Evolutionary conservation across 129 eudicot species (phyloP), one percentile per base, ranked within the genome.

Genomic region (Ambrosia artemisiifolia): DNA sequence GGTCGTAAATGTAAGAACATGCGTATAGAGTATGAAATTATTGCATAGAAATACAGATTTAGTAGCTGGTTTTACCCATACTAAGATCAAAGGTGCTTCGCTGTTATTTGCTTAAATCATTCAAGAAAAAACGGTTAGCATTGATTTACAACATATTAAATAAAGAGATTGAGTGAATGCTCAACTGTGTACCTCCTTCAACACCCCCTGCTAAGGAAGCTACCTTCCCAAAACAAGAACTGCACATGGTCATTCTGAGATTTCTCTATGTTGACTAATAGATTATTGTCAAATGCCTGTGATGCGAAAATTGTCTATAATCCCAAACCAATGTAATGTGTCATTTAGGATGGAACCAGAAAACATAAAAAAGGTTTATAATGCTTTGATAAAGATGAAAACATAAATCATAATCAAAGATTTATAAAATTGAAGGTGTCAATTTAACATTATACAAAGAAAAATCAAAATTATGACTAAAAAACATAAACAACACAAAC

Each of bases 151-250:
- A 56, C 7, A n/a, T 8, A 61, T 10, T 55, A 38, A 33, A 50
- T 61, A 38, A n/a, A 17, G 12, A 69, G 38, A 5, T 34, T n/a
- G 7, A 66, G 32, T 24, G 50, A 51, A 33, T 28, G 18, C 17
- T 56, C 38, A 30, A 56, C 8, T n/a, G 32, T 46, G 40, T 84
- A 88, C 96, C 92, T 84, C 78, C 80, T 28, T 80, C 79, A 63
- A 75, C 77, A 49, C 73, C 79, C 16, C 36, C 46, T 11, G 54
- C 59, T 38, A 83, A 33, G 34, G 82, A 36, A 70, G 75, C 65
- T 13, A 48, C 59, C 24, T 80, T 80, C 67, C 84, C 60, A 13
- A 82, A 86, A 71, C 91, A 84, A 76, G 65, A 67, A 82, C 79
- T 35, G 62, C 85, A 91, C 46, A 79, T 82, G 79, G 67, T 60